phyloP scores from a whole-genome alignment of 441 rosid species.

The Pelargonium hybrid region DNA sequence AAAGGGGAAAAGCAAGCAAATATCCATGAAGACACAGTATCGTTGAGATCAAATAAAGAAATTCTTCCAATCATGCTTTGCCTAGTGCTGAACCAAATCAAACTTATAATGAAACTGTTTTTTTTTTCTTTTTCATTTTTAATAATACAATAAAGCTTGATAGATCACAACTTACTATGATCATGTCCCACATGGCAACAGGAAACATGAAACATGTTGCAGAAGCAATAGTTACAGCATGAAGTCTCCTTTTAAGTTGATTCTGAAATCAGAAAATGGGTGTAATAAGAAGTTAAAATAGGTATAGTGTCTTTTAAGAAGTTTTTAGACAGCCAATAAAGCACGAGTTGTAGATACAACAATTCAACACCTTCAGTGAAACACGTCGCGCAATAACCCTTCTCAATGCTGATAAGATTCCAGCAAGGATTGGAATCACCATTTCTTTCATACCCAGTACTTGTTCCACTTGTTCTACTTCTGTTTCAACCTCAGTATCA shows the following conservation, averaged over 20 bases:
- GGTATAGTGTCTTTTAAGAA: not conserved
- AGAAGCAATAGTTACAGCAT: conserved; percentile 73
- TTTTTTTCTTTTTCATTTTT: not conserved
- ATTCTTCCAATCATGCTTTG: conserved; percentile 3
- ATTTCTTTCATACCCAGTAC: conserved; percentile 60
- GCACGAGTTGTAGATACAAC: conserved; percentile 2
- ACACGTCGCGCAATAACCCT: conserved; percentile 88
- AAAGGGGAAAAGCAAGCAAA: conserved; percentile 14
- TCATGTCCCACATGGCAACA: conserved; percentile 92
- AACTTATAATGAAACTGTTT: not conserved
- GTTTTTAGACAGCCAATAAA: conserved; percentile 11
- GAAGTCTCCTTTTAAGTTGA: conserved; percentile 79
- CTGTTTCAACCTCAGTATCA: conserved; percentile 32
- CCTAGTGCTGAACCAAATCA: not conserved
- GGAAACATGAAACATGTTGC: conserved; percentile 90
- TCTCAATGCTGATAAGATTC: conserved; percentile 83
- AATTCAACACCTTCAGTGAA: conserved; percentile 61
- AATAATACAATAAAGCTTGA: not conserved
- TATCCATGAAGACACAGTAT: conserved; percentile 15
- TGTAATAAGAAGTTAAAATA: conserved; percentile 2
- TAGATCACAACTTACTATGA: conserved; percentile 48
- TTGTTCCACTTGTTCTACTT: conserved; percentile 21
- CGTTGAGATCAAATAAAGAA: conserved; percentile 6
- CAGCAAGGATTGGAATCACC: conserved; percentile 71
- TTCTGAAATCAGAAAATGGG: conserved; percentile 35